phyloP scores from a whole-genome alignment of 208 protist genomes.

The Angomonas deanei region DNA sequence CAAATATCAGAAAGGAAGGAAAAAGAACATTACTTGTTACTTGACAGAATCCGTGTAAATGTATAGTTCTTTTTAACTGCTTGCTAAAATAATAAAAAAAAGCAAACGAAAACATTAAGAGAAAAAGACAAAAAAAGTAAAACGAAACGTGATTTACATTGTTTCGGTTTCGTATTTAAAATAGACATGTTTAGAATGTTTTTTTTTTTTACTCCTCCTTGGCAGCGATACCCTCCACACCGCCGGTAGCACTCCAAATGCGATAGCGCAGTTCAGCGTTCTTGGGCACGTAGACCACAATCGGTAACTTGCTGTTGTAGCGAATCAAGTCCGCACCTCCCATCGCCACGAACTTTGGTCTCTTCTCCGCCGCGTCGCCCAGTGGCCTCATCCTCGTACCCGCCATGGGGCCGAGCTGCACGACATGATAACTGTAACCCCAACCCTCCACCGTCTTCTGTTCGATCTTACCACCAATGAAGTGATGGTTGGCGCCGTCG shows the following conservation, averaged over 20 bases:
- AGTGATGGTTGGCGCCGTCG: conserved; percentile 40
- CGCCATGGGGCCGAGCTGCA: conserved; percentile 21
- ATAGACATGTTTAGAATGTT: conserved; percentile 12
- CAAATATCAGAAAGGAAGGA: conserved; percentile 2
- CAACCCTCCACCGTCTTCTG: conserved; percentile 51
- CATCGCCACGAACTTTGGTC: conserved; percentile 24
- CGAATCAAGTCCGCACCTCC: conserved; percentile 13
- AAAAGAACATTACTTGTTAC: not conserved
- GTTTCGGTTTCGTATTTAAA: not conserved
- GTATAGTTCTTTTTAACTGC: conserved; percentile 14
- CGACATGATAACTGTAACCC: conserved; percentile 49
- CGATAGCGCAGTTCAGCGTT: conserved; percentile 41
- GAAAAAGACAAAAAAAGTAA: conserved; percentile 7
- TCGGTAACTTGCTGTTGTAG: conserved; percentile 56
- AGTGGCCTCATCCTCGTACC: conserved; percentile 32
- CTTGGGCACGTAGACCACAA: conserved; percentile 51
- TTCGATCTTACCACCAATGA: conserved; percentile 36
- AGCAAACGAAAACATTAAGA: conserved; percentile 3
- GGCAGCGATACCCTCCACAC: conserved; percentile 7
- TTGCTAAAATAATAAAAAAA: conserved; percentile 11
- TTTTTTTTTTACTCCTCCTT: conserved; percentile 15
- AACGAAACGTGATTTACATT: not conserved
- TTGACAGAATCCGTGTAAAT: conserved; percentile 9
- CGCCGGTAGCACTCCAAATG: conserved; percentile 23
- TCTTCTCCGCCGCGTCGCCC: conserved; percentile 24